A percentile compares a stretch with the other conserved stretches of the same genome.
Evolutionary conservation across 495 filamentous ascomycete genomes (phyloP).

Genomic region (Cetradonia linearis): DNA sequence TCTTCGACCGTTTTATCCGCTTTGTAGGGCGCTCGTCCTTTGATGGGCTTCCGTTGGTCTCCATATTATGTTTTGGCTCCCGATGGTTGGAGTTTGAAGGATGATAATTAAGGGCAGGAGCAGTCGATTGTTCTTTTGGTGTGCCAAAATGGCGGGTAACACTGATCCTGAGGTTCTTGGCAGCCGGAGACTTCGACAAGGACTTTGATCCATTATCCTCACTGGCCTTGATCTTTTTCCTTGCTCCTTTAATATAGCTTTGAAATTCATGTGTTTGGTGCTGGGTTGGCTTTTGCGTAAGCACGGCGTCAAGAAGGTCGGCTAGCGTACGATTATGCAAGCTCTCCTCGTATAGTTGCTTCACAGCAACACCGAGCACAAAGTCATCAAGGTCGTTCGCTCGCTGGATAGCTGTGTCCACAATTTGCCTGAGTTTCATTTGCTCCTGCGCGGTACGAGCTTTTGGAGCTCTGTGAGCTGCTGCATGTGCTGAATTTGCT

Average conservation of each 20-base stretch:
- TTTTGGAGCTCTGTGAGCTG: constrained; percentile 28
- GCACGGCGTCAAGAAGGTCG: constrained; percentile 34
- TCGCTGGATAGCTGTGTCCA: constrained; percentile 33
- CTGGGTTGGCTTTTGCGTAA: constrained; percentile 32
- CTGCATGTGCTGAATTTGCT: constrained; percentile 17
- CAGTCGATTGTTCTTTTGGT: constrained; percentile 16
- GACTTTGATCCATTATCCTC: constrained; percentile 16
- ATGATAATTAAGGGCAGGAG: constrained; percentile 17
- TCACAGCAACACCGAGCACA: constrained; percentile 32
- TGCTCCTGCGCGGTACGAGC: constrained; percentile 30
- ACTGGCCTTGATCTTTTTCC: constrained; percentile 24
- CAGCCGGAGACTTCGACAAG: constrained; percentile 21
- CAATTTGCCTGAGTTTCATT: constrained; percentile 30
- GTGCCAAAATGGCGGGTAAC: constrained; percentile 27
- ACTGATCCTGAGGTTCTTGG: constrained; percentile 34
- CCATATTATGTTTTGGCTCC: constrained; percentile 17
- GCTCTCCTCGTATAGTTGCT: constrained; percentile 35
- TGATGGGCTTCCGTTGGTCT: constrained; percentile 15
- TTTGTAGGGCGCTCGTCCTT: constrained; percentile 21
- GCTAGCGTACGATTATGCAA: constrained; percentile 29
- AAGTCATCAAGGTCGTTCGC: constrained; percentile 31
- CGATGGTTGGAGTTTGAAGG: constrained; percentile 16
- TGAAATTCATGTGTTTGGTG: constrained; percentile 34
- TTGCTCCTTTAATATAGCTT: constrained; percentile 32
- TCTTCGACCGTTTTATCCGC: constrained; percentile 25